Evolutionary conservation across 108 stramenopile genomes (phyloP).

Genomic region (Pseudonitzschia pungens): DNA sequence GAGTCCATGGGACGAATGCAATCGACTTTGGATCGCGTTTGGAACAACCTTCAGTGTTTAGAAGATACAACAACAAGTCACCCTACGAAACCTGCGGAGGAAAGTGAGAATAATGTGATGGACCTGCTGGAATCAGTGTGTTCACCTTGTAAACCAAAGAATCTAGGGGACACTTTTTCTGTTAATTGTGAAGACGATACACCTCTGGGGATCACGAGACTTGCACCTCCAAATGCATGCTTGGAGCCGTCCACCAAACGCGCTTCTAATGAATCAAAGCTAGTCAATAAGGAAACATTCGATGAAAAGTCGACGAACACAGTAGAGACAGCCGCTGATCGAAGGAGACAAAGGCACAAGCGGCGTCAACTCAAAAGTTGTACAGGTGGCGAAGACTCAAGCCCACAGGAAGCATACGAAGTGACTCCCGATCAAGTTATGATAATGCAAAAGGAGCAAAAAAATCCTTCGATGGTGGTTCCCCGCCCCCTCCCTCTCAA

Average conservation of each 20-base stretch:
- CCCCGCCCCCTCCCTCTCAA: slow-evolving; percentile 27
- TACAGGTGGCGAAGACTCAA: background rate
- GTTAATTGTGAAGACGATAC: slow-evolving; percentile 5
- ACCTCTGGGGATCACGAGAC: slow-evolving; percentile 25
- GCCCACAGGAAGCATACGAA: slow-evolving; percentile 35
- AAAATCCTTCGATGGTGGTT: background rate
- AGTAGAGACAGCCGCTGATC: slow-evolving; percentile 31
- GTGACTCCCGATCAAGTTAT: slow-evolving; percentile 34
- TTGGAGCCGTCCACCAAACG: background rate
- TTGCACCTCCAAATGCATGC: slow-evolving; percentile 23
- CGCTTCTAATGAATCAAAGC: background rate
- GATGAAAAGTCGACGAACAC: slow-evolving; percentile 12
- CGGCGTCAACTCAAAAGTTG: slow-evolving; percentile 7
- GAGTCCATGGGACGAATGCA: slow-evolving; percentile 6
- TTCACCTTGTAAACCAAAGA: slow-evolving; percentile 24
- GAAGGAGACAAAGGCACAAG: slow-evolving; percentile 28
- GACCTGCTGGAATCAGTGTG: slow-evolving; percentile 22
- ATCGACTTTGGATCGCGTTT: background rate
- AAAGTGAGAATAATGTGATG: background rate
- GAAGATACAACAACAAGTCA: slow-evolving; percentile 29
- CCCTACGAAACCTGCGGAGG: background rate
- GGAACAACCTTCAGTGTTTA: slow-evolving; percentile 21
- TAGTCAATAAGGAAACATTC: background rate
- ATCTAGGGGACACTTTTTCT: slow-evolving; percentile 14
- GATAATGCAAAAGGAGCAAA: slow-evolving; percentile 2